phyloP scores from a whole-genome alignment of 2,329 filamentous ascomycete species.

The Thielaviopsis populi region DNA sequence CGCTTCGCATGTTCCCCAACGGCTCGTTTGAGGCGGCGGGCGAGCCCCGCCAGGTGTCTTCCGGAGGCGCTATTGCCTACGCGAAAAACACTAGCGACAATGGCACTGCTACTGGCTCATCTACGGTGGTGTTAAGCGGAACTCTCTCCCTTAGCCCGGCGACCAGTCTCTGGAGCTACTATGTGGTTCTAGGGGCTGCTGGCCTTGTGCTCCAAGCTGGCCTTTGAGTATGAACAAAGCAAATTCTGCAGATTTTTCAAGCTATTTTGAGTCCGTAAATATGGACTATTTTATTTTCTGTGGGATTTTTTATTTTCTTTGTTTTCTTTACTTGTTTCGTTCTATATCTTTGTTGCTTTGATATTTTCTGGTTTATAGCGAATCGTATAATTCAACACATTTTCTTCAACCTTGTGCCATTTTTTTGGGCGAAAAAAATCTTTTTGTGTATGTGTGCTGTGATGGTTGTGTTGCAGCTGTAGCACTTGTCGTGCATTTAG shows the following conservation, averaged over 20 bases:
- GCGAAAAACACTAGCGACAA: neutral
- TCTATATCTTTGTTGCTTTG: neutral
- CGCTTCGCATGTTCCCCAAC: constrained; percentile 47
- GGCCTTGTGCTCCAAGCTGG: constrained; percentile 1
- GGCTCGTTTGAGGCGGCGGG: constrained; percentile 62
- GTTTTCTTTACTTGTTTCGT: neutral
- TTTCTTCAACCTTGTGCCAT: neutral
- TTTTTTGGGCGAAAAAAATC: neutral
- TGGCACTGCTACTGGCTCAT: neutral
- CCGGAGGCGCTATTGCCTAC: constrained; percentile 46
- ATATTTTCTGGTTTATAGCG: neutral
- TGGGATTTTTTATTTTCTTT: neutral
- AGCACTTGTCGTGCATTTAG: too few relatives aligned
- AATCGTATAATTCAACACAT: neutral
- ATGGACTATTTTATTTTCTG: neutral
- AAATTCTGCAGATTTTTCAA: neutral
- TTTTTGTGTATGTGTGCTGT: too few relatives aligned
- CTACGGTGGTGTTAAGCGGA: neutral
- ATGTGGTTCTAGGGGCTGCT: neutral
- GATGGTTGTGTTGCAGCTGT: too few relatives aligned
- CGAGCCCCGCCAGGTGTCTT: constrained; percentile 65
- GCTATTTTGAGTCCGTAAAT: neutral
- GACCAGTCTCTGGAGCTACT: neutral
- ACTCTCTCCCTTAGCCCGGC: neutral
- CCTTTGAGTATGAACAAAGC: neutral